These are phyloP conservation scores for Acacia confusa DNA, from an alignment of 306 rosid genomes.

Conservation along the genomic window DNA sequence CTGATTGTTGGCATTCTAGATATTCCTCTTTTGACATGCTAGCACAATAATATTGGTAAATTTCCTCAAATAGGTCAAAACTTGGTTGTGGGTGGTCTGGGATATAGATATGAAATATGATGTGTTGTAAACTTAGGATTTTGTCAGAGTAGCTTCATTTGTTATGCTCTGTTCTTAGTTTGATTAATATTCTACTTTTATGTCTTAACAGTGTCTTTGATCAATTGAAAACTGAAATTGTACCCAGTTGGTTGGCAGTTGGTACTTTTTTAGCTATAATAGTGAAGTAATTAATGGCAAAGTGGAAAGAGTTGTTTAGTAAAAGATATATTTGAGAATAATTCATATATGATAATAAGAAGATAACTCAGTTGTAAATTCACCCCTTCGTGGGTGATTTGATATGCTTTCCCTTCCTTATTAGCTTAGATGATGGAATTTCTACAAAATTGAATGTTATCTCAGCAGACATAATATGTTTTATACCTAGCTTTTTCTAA, in stretches of 20 bases:
- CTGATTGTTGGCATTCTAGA: not conserved
- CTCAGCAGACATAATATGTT: not conserved
- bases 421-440: not conserved
- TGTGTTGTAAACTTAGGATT: not conserved
- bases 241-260: not conserved
- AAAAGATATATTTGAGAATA: not conserved
- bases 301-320: not conserved
- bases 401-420: not conserved
- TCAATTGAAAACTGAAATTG: conserved; percentile 2
- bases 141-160: not conserved
- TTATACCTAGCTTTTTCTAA: not conserved
- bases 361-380: not conserved
- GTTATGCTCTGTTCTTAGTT: not conserved
- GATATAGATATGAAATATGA: not conserved
- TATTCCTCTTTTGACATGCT: not conserved
- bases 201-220: not conserved
- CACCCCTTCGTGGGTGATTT: not conserved
- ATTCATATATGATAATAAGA: not conserved
- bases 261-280: not conserved
- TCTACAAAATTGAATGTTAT: not conserved
- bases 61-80: not conserved
- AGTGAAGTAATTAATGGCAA: not conserved
- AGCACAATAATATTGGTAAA: not conserved
- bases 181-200: not conserved
- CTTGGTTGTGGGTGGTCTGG: not conserved